Evolutionary conservation across 768 basidiomycete species (phyloP).

Genomic region (Mycena metata): DNA sequence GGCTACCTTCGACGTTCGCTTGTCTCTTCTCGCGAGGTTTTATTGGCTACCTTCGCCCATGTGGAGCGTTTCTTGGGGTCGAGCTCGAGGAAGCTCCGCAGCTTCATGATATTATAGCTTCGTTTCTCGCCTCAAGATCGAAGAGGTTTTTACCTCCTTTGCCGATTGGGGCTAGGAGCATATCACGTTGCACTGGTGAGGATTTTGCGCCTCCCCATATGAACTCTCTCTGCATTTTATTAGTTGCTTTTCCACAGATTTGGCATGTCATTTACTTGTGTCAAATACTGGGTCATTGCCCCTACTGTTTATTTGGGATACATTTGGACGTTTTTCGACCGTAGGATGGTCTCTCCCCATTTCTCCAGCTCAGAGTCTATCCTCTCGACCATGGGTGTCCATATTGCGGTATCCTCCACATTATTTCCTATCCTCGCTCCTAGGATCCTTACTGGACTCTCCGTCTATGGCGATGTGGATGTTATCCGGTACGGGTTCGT

Average conservation of each 20-base stretch:
- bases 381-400: slow-evolving; percentile 1
- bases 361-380: background rate
- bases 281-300: background rate
- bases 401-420: background rate
- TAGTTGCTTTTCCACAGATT: too few relatives aligned
- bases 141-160: too few relatives aligned
- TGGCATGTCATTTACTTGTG: too few relatives aligned
- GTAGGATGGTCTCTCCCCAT: slow-evolving; percentile 4
- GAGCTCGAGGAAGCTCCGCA: too few relatives aligned
- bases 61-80: too few relatives aligned
- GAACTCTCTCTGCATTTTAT: too few relatives aligned
- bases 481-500: background rate
- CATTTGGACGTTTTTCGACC: background rate
- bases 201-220: background rate
- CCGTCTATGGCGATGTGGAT: slow-evolving; percentile 6
- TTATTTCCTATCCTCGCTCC: slow-evolving; percentile 2
- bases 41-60: too few relatives aligned
- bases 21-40: too few relatives aligned
- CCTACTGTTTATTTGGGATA: slow-evolving; percentile 47
- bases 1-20: too few relatives aligned
- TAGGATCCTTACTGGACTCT: slow-evolving; percentile 1
- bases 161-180: too few relatives aligned
- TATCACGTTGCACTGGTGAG: slow-evolving; percentile 24
- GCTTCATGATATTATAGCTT: too few relatives aligned
- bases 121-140: too few relatives aligned